Percentiles rank a stretch among this genome's conserved stretches.
phyloP scores from a whole-genome alignment of 768 basidiomycete species.

The Dioszegia aurantiaca region DNA sequence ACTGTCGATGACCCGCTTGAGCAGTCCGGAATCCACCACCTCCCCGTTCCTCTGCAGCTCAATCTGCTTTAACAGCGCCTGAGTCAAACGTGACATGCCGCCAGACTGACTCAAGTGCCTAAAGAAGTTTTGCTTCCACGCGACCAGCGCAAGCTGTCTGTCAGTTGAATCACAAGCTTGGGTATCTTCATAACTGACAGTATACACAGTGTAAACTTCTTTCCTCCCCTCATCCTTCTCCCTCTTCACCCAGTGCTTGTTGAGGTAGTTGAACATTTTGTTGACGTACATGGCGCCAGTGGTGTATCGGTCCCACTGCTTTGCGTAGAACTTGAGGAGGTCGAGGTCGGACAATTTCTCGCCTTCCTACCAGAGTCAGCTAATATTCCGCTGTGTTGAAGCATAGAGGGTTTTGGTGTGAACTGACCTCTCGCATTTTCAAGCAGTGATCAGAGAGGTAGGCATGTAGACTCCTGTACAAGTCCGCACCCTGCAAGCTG shows the following conservation, averaged over 20 bases:
- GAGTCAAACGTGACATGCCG: slow-evolving; percentile 68
- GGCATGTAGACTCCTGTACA: slow-evolving; percentile 88
- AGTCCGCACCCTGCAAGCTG: slow-evolving; percentile 93
- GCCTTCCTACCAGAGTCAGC: slow-evolving; percentile 59
- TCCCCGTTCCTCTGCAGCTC: slow-evolving; percentile 93
- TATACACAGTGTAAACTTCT: slow-evolving; percentile 92
- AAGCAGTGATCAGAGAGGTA: slow-evolving; percentile 85
- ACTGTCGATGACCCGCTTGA: slow-evolving; percentile 92
- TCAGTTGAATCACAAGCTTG: slow-evolving; percentile 1
- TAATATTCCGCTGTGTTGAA: not conserved
- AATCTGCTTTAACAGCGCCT: slow-evolving; percentile 81
- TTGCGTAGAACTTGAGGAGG: slow-evolving; percentile 82
- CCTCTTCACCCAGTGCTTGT: slow-evolving; percentile 98
- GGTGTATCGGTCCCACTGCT: slow-evolving; percentile 94
- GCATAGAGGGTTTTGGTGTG: not conserved
- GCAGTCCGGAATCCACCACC: slow-evolving; percentile 82
- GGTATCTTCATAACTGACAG: slow-evolving; percentile 59
- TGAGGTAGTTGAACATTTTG: slow-evolving; percentile 93
- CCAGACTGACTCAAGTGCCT: slow-evolving; percentile 18
- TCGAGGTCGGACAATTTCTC: slow-evolving; percentile 80
- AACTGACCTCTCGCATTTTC: slow-evolving; percentile 61
- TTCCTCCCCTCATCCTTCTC: slow-evolving; percentile 96
- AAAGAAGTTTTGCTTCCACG: slow-evolving; percentile 93
- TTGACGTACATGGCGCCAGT: slow-evolving; percentile 97
- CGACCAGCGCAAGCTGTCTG: slow-evolving; percentile 81